A percentile compares a stretch with the other conserved stretches of the same genome.
phyloP scores from a whole-genome alignment of 768 basidiomycete genomes.

The Auriscalpium orientale region DNA sequence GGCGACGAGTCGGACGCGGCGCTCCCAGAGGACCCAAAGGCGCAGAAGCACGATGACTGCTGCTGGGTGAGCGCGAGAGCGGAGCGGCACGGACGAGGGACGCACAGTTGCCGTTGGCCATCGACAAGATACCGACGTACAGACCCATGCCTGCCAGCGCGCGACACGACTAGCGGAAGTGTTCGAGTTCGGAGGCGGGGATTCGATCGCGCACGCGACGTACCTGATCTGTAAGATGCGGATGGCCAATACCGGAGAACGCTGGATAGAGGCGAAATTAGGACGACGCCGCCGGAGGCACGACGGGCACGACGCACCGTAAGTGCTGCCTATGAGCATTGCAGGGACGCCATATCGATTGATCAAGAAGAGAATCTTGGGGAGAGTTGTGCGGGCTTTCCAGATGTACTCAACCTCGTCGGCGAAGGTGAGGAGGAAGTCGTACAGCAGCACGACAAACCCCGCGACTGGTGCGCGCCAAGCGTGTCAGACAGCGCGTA shows the following conservation, averaged over 20 bases:
- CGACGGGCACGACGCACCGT: background rate
- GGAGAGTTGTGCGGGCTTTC: constrained; percentile 27
- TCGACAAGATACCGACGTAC: too few species aligned
- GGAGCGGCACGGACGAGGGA: too few species aligned
- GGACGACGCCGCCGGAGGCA: background rate
- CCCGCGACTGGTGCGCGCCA: constrained; percentile 27
- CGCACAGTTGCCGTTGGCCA: too few species aligned
- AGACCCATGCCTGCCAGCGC: too few species aligned
- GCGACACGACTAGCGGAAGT: too few species aligned
- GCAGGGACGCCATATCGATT: constrained; percentile 31
- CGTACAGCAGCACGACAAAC: constrained; percentile 29
- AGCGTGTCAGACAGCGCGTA: too few species aligned
- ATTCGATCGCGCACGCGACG: too few species aligned
- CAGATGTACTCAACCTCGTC: constrained; percentile 36
- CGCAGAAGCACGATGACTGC: background rate
- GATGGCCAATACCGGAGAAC: too few species aligned
- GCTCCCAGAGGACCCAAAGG: background rate
- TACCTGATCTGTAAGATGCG: too few species aligned
- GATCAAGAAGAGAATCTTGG: constrained; percentile 33
- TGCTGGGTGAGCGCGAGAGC: too few species aligned
- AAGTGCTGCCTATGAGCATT: constrained; percentile 6
- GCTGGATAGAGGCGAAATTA: background rate
- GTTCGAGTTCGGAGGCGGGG: too few species aligned
- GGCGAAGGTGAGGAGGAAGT: constrained; percentile 31
- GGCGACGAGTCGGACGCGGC: background rate